Evolutionary conservation across 805 yeast species (phyloP).

Genomic region (fission yeast (Schizosaccharomyces pombe)): DNA sequence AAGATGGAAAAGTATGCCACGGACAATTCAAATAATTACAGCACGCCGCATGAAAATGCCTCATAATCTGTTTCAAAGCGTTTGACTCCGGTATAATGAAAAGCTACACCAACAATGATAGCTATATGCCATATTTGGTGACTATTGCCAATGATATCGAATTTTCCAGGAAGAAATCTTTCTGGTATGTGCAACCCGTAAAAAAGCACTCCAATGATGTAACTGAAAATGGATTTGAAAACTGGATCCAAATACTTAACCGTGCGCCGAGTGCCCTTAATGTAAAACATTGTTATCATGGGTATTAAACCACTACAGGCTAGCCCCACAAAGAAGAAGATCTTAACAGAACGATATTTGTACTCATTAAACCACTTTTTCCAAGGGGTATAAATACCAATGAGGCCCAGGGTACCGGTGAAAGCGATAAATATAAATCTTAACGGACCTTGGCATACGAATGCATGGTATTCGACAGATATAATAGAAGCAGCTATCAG

Average conservation of each 20-base stretch:
- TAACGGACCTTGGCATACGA: conserved; percentile 32
- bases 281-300: conserved; percentile 28
- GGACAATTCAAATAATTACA: conserved; percentile 9
- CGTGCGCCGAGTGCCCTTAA: conserved; percentile 33
- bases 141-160: conserved; percentile 31
- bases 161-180: conserved; percentile 27
- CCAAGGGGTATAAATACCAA: conserved; percentile 72
- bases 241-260: conserved; percentile 41
- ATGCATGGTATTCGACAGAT: conserved; percentile 60
- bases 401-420: conserved; percentile 40
- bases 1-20: too few relatives aligned
- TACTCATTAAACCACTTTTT: conserved; percentile 77
- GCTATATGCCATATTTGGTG: conserved; percentile 89
- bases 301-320: conserved; percentile 56
- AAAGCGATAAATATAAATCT: conserved; percentile 31
- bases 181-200: conserved; percentile 81
- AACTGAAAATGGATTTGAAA: conserved; percentile 47
- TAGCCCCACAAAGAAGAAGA: conserved; percentile 54
- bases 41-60: conserved; percentile 8
- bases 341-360: conserved; percentile 56
- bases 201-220: conserved; percentile 59
- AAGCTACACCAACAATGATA: conserved; percentile 71
- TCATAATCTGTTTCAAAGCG: conserved; percentile 35
- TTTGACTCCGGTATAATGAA: conserved; percentile 62
- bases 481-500: conserved; percentile 73